Evolutionary conservation across 2,329 filamentous ascomycete genomes (phyloP), one percentile per base, ranked within the genome.

Genomic region (Fusarium globosum): DNA sequence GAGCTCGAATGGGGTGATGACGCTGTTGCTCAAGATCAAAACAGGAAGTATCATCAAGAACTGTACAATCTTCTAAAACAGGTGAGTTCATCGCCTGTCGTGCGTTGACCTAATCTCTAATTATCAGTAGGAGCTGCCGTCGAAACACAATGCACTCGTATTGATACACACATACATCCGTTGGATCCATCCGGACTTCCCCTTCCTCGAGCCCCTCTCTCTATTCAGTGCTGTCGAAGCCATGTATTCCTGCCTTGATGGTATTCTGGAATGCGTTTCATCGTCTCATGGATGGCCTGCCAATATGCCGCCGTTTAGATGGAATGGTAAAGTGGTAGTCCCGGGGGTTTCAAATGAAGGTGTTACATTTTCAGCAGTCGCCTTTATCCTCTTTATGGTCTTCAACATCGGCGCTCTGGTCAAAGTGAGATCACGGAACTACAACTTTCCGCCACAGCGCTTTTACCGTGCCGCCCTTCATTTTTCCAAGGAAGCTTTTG

Each of bases 41-140:
- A 51, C 30, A 33, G 15, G 48, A 51, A 51, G 48, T 35, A 23
- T 18, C 4, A 51, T 7, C 28, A 33, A 35, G 48, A 51, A 6
- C 16, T 35, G 7, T 48, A 48, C 26, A 21, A 6, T 12, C 12
- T 48, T 7, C 26, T 48, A 4, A 48, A 48, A 48, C 23, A 48
- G 7, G 45, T 21, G 26, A 21, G 20, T 16, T 3, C 0, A 12
- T 26, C 18, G 6, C 11, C 16, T 45, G 0, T 6, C 7, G 16
- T 9, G 16, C 16, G 11, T 23, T 1, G 7, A 45, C 13, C 2
- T 45, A 14, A 42, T 7, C 16, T 7, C 42, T 45, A 9, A 45
- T 5, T 7, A 26, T 45, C 0, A 2, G 21, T 48, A 48, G 45
- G 45, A 48, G 20, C 45, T 48, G 15, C 45, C 45, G 0, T 48